A percentile compares a stretch with the other conserved stretches of the same genome.
These are phyloP conservation scores for Nidula niveotomentosa DNA, from an alignment of 1,284 basidiomycete genomes.

Conservation along the genomic window DNA sequence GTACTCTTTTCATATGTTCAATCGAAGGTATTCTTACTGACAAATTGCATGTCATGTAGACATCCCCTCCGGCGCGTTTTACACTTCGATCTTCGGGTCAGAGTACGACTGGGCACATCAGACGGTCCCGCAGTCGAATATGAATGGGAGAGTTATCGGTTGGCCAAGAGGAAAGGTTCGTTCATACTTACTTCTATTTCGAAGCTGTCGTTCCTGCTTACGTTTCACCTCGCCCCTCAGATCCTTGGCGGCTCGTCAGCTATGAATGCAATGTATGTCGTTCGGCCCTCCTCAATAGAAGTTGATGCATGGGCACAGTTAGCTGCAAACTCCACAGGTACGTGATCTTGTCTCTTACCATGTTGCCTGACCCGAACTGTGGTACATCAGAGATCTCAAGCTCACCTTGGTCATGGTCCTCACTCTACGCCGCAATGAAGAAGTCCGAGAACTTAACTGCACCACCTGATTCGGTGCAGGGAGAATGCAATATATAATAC, in stretches of 20 bases:
- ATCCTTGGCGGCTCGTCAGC: conserved; percentile 72
- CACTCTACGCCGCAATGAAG: conserved; percentile 51
- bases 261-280: conserved; percentile 72
- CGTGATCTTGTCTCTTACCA: conserved; percentile 22
- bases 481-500: conserved; percentile 35
- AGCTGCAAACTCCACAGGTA: conserved; percentile 9
- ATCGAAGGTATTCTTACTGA: conserved; percentile 6
- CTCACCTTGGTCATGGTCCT: conserved; percentile 53
- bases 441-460: conserved; percentile 47
- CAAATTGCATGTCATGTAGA: conserved; percentile 26
- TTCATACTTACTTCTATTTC: background rate
- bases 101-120: conserved; percentile 64
- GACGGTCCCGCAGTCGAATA: conserved; percentile 47
- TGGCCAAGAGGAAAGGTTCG: conserved; percentile 52
- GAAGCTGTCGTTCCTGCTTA: background rate
- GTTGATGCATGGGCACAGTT: conserved; percentile 46
- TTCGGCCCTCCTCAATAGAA: conserved; percentile 50
- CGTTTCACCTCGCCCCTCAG: conserved; percentile 23
- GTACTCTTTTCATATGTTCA: conserved; percentile 12
- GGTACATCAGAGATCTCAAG: conserved; percentile 21
- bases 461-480: conserved; percentile 31
- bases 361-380: conserved; percentile 8
- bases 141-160: conserved; percentile 33
- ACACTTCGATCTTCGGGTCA: conserved; percentile 44
- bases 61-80: conserved; percentile 53